Percentiles rank a stretch among this genome's conserved stretches.
Evolutionary conservation across 2,329 filamentous ascomycete genomes (phyloP).

Genomic region (Lachnellula suecica): DNA sequence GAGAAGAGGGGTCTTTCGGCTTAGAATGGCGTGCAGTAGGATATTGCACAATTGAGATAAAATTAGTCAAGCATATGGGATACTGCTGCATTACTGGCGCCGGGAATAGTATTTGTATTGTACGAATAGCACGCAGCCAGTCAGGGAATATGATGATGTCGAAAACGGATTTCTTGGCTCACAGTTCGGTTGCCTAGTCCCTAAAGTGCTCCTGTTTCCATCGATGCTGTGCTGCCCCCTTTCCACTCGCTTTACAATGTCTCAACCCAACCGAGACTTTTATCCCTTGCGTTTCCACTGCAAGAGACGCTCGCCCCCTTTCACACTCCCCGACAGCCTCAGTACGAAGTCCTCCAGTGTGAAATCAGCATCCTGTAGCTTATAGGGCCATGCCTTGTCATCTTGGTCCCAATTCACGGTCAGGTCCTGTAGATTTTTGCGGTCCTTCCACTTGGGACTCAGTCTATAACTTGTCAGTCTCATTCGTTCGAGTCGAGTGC

Average conservation of each 20-base stretch:
- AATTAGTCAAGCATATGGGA: too few relatives aligned
- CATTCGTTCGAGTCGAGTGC: too few relatives aligned
- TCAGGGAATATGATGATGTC: background rate
- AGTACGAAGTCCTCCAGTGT: background rate
- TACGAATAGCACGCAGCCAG: background rate
- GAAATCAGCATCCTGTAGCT: background rate
- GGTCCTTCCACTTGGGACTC: too few relatives aligned
- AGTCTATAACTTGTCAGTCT: too few relatives aligned
- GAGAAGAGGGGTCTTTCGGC: conserved; percentile 84
- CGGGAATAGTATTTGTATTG: background rate
- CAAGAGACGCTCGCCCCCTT: background rate
- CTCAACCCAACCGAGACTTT: background rate
- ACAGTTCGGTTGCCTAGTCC: too few relatives aligned
- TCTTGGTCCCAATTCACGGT: too few relatives aligned
- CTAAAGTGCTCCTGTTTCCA: background rate
- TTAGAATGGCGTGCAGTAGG: conserved; percentile 36
- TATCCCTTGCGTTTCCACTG: background rate
- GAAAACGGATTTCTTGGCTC: background rate
- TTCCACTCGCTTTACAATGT: background rate
- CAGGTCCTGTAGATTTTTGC: too few relatives aligned
- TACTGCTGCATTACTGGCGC: background rate
- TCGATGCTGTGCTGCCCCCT: background rate
- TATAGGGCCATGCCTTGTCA: background rate
- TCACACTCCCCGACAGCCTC: background rate
- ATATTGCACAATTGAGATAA: too few relatives aligned